phyloP scores from a whole-genome alignment of 2,329 filamentous ascomycete genomes.

The Dothistroma septosporum region DNA sequence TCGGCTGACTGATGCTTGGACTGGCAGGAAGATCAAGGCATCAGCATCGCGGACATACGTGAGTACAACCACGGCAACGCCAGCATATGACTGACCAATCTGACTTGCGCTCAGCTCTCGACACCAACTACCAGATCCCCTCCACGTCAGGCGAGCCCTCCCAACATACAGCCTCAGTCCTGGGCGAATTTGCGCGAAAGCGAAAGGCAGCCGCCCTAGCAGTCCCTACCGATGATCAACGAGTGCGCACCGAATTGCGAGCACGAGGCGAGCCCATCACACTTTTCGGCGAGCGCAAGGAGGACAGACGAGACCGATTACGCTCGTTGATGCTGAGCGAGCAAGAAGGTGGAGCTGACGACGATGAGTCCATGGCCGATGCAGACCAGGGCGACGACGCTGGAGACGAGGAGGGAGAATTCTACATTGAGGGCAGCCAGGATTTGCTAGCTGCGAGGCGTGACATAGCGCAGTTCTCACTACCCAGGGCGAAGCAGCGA shows the following conservation, averaged over 20 bases:
- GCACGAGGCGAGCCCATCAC: slow-evolving; percentile 92
- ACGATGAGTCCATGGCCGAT: slow-evolving; percentile 56
- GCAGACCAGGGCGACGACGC: slow-evolving; percentile 55
- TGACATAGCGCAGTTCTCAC: slow-evolving; percentile 75
- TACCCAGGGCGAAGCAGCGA: slow-evolving; percentile 75
- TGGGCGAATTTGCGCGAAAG: slow-evolving; percentile 87
- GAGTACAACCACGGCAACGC: slow-evolving; percentile 38
- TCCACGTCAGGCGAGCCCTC: slow-evolving; percentile 63
- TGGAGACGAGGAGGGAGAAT: slow-evolving; percentile 82
- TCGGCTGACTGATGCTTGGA: slow-evolving; percentile 25
- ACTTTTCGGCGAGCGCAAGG: slow-evolving; percentile 84
- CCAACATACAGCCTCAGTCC: slow-evolving; percentile 78
- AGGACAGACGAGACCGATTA: slow-evolving; percentile 79
- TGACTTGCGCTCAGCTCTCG: slow-evolving; percentile 49
- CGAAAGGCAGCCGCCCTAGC: slow-evolving; percentile 81
- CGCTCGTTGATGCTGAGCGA: slow-evolving; percentile 70
- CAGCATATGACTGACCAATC: not conserved
- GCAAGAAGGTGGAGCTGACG: slow-evolving; percentile 56
- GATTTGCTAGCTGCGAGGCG: slow-evolving; percentile 71
- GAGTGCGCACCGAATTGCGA: slow-evolving; percentile 74
- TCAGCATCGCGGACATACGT: slow-evolving; percentile 62
- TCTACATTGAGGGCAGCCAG: slow-evolving; percentile 79
- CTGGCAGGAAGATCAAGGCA: slow-evolving; percentile 52
- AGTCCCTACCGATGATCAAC: slow-evolving; percentile 88
- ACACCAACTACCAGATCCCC: slow-evolving; percentile 81